Evolutionary conservation across 2,329 filamentous ascomycete genomes (phyloP).

Genomic region (Sarocladium strictum): DNA sequence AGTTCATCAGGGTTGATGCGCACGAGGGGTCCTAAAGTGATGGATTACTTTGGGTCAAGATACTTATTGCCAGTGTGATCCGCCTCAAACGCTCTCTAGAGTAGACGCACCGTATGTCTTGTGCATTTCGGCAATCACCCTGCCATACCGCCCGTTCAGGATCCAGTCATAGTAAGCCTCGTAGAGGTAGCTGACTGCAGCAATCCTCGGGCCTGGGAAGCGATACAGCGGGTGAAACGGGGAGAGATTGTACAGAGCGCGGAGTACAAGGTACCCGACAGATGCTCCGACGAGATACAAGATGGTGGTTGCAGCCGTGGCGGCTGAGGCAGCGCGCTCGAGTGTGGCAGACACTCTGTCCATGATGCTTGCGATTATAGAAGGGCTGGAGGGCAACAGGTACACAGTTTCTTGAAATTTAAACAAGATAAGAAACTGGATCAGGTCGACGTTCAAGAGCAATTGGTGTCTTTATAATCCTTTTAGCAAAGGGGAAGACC

Average conservation of each 20-base stretch:
- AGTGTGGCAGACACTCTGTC: neutral
- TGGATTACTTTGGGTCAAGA: neutral
- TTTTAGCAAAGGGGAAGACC: no score
- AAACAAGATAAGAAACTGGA: no score
- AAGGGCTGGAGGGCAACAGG: no score
- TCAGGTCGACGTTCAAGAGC: no score
- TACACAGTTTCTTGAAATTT: no score
- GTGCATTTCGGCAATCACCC: slow-evolving; percentile 29
- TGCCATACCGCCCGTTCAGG: slow-evolving; percentile 27
- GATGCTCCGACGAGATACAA: slow-evolving; percentile 19
- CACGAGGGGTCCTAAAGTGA: slow-evolving; percentile 26
- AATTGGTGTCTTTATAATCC: no score
- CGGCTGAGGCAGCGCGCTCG: neutral
- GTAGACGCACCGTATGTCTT: slow-evolving; percentile 26
- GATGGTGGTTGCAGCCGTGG: slow-evolving; percentile 1
- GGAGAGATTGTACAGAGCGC: slow-evolving; percentile 30
- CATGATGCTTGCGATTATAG: neutral
- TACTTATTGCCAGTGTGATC: neutral
- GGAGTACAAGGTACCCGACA: slow-evolving; percentile 22
- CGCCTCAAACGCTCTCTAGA: neutral
- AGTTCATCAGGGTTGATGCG: slow-evolving; percentile 34
- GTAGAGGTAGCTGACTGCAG: slow-evolving; percentile 28
- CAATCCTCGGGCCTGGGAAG: slow-evolving; percentile 31
- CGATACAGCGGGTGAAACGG: slow-evolving; percentile 30
- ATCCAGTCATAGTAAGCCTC: slow-evolving; percentile 33